Percentiles rank a stretch among this genome's conserved stretches.
These are phyloP conservation scores for Gyrodon lividus DNA, from an alignment of 768 basidiomycete genomes.

Conservation along the genomic window DNA sequence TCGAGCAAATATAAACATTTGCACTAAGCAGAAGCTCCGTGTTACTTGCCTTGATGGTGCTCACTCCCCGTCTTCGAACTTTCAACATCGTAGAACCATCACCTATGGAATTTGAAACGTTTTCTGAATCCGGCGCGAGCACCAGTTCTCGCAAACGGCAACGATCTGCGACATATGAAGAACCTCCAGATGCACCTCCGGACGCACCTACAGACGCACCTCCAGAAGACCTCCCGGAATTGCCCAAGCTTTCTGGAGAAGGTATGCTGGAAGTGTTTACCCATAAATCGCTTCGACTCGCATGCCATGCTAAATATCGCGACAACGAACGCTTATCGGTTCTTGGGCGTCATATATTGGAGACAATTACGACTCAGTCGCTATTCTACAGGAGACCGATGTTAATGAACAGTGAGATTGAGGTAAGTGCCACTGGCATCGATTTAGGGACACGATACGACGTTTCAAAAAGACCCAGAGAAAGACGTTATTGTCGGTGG, in stretches of 20 bases:
- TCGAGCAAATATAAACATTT: conserved; percentile 20
- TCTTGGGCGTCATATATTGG: conserved; percentile 50
- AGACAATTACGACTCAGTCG: conserved; percentile 43
- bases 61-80: conserved; percentile 36
- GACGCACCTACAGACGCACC: conserved; percentile 17
- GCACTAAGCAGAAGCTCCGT: conserved; percentile 10
- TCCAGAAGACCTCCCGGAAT: conserved; percentile 36
- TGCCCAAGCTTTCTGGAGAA: conserved; percentile 53
- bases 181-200: neutral
- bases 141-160: conserved; percentile 38
- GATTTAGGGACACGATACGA: conserved; percentile 21
- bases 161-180: conserved; percentile 30
- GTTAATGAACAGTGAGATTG: conserved; percentile 46
- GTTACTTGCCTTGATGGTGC: conserved; percentile 28
- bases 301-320: conserved; percentile 40
- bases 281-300: conserved; percentile 59
- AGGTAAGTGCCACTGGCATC: conserved; percentile 41
- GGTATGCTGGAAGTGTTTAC: conserved; percentile 68
- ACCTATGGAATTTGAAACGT: conserved; percentile 32
- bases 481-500: conserved; percentile 27
- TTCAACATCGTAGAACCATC: conserved; percentile 33
- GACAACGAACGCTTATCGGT: conserved; percentile 59
- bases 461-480: conserved; percentile 25
- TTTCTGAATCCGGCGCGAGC: conserved; percentile 26
- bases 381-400: conserved; percentile 54